Evolutionary conservation across 148 eudicot species (phyloP).

Genomic region (Rhododendron molle): DNA sequence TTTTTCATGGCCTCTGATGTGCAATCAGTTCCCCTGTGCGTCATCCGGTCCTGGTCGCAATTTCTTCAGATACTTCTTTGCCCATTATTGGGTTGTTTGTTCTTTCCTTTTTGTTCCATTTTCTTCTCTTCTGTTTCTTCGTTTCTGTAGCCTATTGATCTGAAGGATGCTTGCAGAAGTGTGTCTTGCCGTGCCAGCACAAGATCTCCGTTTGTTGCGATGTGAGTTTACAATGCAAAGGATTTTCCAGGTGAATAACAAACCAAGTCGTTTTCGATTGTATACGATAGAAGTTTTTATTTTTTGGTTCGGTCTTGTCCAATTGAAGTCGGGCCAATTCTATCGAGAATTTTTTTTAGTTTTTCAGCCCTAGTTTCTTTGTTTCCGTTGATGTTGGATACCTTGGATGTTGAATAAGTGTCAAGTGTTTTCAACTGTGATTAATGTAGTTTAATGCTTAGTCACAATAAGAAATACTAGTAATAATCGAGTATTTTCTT

Average conservation of each 20-base stretch:
- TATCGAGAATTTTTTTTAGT: not conserved
- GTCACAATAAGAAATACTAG: not conserved
- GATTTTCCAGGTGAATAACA: too few species aligned
- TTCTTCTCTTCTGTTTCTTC: not conserved
- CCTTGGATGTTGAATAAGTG: not conserved
- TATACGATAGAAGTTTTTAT: too few species aligned
- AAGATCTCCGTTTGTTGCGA: too few species aligned
- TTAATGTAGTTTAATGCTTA: not conserved
- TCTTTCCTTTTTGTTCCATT: not conserved
- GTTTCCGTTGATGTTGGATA: not conserved
- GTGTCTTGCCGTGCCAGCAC: too few species aligned
- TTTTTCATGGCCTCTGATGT: not conserved
- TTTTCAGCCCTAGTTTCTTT: not conserved
- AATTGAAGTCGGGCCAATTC: not conserved
- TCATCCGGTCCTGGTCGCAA: not conserved
- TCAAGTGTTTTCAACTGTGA: not conserved
- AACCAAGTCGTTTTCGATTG: too few species aligned
- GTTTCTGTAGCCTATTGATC: not conserved
- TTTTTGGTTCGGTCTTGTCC: too few species aligned
- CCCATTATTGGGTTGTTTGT: not conserved
- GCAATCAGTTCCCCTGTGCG: too few species aligned
- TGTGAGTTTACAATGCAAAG: too few species aligned
- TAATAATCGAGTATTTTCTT: not conserved
- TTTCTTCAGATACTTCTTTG: not conserved
- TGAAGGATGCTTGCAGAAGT: not conserved